Base-by-base conservation (phyloP, 495 filamentous ascomycete species). In the Bacidia gigantensis region DNA sequence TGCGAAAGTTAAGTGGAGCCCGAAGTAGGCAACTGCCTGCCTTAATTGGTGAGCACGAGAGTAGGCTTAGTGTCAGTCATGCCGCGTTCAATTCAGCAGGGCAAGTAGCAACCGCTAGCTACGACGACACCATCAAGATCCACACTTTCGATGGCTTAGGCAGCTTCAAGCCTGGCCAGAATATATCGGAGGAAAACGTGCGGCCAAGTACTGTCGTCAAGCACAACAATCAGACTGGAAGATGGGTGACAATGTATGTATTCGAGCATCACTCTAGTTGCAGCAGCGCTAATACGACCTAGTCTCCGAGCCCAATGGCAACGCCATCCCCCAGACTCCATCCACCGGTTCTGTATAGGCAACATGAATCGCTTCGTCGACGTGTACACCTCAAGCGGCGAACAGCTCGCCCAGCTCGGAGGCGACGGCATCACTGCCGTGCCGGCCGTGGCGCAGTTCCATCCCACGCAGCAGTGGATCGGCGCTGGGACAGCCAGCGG, bases 311-410 rank as follows among this genome's bases (percentile, higher is more conserved):
- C 92, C 2, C 87, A 95, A 57, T 98, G 92, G 92, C 93, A 97
- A 65, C 64, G 73, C 18, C 76, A 75, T 47, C 92, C 92, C 0
- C 70, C 72, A 35, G 84, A 89, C 46, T 79, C 78, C 22, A 76
- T 88, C 3, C 82, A 94, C 50, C 84, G 86, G 45, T 87, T 97
- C 65, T 88, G 81, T 42, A 90, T 98, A 53, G 93, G 86, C 0
- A 97, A 95, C 62, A 97, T 97, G 92, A 95, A 95, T 63, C 80
- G 92, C 18, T 96, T 95, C 56, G 85, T 97, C 2, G 92, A 98
- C 63, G 77, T 98, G 5, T 97, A 83, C 65, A 82, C 80, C 11
- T 69, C 74, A 10, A 71, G 78, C 26, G 92, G 92, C 1, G 81
- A 92, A 60, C 89, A 96, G 65, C 71, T 98, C 29, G 93, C 87